Percentiles rank a stretch among this genome's conserved stretches.
Conservation (phyloP, 768 basidiomycete genomes). For the Lentinus brumalis region DNA sequence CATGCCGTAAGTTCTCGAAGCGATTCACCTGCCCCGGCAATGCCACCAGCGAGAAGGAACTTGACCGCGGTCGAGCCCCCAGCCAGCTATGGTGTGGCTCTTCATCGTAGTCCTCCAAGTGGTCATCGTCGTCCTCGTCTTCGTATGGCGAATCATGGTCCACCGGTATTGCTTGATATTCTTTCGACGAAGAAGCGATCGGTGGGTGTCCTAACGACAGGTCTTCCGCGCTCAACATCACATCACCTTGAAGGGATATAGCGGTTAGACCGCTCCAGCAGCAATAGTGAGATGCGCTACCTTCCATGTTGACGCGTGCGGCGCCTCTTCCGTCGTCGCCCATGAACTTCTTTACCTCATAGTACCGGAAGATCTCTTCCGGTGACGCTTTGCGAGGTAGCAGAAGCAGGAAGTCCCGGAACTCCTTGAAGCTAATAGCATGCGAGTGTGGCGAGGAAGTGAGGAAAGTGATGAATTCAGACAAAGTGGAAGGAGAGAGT, state of each 20-base stretch:
- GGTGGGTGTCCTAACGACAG: constrained; percentile 39
- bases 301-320: constrained; percentile 88
- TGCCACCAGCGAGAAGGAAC: constrained; percentile 91
- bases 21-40: constrained; percentile 86
- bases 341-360: constrained; percentile 66
- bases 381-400: constrained; percentile 81
- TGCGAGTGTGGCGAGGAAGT: constrained; percentile 71
- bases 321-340: constrained; percentile 78
- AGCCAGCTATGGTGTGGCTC: constrained; percentile 63
- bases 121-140: constrained; percentile 37
- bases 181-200: constrained; percentile 7
- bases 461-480: constrained; percentile 81
- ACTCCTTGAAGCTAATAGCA: constrained; percentile 78
- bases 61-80: constrained; percentile 76
- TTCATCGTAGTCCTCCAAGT: constrained; percentile 49
- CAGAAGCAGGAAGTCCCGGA: constrained; percentile 87
- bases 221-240: constrained; percentile 76
- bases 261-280: constrained; percentile 1
- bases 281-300: constrained; percentile 40
- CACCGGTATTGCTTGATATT: constrained; percentile 19
- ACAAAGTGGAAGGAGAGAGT: constrained; percentile 65
- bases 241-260: constrained; percentile 57
- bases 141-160: constrained; percentile 29
- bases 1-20: background rate
- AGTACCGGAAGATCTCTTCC: constrained; percentile 85